These are phyloP conservation scores for Durio zibethinus DNA, from an alignment of 345 rosid species.

Conservation along the genomic window DNA sequence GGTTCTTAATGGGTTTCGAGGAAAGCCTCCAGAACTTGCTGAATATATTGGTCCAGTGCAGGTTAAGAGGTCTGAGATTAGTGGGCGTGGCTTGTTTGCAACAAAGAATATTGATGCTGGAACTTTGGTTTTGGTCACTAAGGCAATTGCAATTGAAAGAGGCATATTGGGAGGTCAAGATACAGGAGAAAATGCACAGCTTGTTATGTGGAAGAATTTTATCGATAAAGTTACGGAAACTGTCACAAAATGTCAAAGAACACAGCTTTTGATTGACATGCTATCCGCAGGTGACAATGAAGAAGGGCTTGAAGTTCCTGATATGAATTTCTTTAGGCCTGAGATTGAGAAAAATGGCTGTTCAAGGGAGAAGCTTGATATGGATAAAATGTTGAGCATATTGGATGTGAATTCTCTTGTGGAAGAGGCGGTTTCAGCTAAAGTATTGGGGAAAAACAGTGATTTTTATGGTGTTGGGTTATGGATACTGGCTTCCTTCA, in stretches of 20 bases:
- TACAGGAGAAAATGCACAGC: constrained; percentile 49
- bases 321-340: constrained; percentile 50
- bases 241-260: constrained; percentile 42
- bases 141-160: constrained; percentile 73
- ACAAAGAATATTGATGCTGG: constrained; percentile 65
- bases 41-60: constrained; percentile 59
- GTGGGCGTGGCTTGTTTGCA: constrained; percentile 84
- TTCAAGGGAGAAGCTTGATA: constrained; percentile 32
- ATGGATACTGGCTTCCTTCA: constrained; percentile 71
- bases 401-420: constrained; percentile 87
- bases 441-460: constrained; percentile 71
- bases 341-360: constrained; percentile 31
- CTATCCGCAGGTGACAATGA: constrained; percentile 65
- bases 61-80: constrained; percentile 56
- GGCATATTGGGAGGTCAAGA: constrained; percentile 57
- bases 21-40: constrained; percentile 64
- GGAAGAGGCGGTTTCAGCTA: constrained; percentile 71
- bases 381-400: constrained; percentile 51
- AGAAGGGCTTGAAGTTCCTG: constrained; percentile 51
- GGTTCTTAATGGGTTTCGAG: constrained; percentile 59
- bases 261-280: constrained; percentile 34
- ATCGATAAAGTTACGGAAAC: constrained; percentile 47
- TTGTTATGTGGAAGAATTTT: constrained; percentile 89
- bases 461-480: constrained; percentile 76
- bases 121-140: constrained; percentile 56